Conservation (phyloP, 345 rosid species). For the Brassica rapa region DNA sequence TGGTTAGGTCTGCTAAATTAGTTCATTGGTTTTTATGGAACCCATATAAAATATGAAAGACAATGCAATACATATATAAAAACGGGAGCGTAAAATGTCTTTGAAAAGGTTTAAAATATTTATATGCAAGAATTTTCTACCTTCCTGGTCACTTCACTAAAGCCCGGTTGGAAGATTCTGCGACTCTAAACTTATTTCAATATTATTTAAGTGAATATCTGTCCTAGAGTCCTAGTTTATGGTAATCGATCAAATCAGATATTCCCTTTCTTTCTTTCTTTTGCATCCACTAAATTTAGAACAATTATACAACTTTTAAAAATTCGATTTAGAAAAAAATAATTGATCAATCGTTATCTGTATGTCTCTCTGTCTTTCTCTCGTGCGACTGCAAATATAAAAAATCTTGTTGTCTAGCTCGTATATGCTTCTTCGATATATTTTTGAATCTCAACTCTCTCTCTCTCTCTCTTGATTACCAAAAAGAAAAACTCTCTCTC, state of each 20-base stretch:
- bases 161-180: constrained; percentile 37
- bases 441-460: constrained; percentile 26
- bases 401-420: constrained; percentile 28
- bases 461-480: neutral
- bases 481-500: neutral
- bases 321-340: constrained; percentile 3
- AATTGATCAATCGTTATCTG: constrained; percentile 17
- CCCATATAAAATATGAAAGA: neutral
- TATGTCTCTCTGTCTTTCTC: neutral
- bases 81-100: neutral
- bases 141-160: constrained; percentile 41
- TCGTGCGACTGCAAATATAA: constrained; percentile 22
- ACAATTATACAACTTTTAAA: constrained; percentile 22
- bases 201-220: constrained; percentile 31
- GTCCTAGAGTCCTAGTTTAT: constrained; percentile 28
- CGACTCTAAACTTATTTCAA: constrained; percentile 32
- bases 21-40: neutral
- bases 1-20: neutral
- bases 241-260: constrained; percentile 20
- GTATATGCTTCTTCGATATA: constrained; percentile 32
- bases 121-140: constrained; percentile 34
- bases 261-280: constrained; percentile 35
- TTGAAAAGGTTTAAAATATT: constrained; percentile 10
- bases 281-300: constrained; percentile 40
- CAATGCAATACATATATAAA: neutral